phyloP scores from a whole-genome alignment of 306 rosid species.

The Vachellia collinsii region DNA sequence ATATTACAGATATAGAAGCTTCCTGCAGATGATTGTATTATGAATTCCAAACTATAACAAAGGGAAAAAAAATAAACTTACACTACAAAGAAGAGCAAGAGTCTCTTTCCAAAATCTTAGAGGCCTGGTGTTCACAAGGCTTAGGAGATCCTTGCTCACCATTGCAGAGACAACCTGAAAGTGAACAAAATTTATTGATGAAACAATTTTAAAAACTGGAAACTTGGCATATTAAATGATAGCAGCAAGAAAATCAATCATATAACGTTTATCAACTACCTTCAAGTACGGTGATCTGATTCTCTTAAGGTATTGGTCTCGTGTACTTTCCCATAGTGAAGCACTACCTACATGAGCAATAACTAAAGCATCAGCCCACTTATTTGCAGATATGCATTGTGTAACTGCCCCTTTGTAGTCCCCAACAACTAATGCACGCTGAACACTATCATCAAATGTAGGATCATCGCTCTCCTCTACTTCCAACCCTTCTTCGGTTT shows the following conservation, averaged over 20 bases:
- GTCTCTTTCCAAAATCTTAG: constrained; percentile 98
- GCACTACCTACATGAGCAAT: constrained; percentile 90
- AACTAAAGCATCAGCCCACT: constrained; percentile 95
- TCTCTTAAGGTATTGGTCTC: constrained; percentile 87
- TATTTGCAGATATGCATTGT: constrained; percentile 83
- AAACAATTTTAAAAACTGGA: neutral
- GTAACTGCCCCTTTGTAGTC: constrained; percentile 94
- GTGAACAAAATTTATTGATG: constrained; percentile 35
- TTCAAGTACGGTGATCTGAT: constrained; percentile 80
- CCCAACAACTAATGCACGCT: constrained; percentile 91
- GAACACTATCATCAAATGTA: constrained; percentile 87
- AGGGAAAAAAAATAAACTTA: constrained; percentile 52
- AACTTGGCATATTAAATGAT: neutral
- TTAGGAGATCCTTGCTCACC: constrained; percentile 96
- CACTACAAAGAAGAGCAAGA: constrained; percentile 98
- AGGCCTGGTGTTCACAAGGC: constrained; percentile 95
- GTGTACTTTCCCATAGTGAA: constrained; percentile 92
- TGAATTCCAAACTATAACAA: neutral
- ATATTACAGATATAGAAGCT: neutral
- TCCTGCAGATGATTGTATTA: neutral
- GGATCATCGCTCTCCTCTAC: constrained; percentile 68
- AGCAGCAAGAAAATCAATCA: constrained; percentile 25
- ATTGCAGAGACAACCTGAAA: constrained; percentile 91
- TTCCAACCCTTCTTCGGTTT: constrained; percentile 64
- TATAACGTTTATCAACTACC: constrained; percentile 50